Conservation (phyloP, 225 moss, liverwort and hornwort species). For the Ulota crispa region DNA sequence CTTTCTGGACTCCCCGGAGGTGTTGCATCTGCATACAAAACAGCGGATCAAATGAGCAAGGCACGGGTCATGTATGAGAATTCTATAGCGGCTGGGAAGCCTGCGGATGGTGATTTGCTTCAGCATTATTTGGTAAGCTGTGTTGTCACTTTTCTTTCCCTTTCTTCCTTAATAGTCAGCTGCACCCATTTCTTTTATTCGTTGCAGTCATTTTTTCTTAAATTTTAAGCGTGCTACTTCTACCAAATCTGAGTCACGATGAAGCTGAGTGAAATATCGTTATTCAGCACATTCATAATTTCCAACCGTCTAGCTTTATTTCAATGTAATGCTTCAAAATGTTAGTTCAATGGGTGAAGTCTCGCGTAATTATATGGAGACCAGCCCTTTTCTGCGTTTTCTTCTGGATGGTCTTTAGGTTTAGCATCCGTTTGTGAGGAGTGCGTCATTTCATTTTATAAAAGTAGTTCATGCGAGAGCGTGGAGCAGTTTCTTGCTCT, state of each 20-base stretch:
- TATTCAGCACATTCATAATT: neutral
- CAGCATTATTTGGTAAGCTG: conserved; percentile 77
- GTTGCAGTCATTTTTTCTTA: conserved; percentile 1
- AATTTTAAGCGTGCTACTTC: neutral
- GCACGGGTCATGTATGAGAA: conserved; percentile 71
- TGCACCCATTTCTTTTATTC: neutral
- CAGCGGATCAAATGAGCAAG: conserved; percentile 67
- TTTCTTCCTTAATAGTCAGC: neutral
- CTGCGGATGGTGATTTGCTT: conserved; percentile 69
- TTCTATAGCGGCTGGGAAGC: conserved; percentile 54
- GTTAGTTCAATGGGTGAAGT: neutral
- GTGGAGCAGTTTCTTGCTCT: conserved; percentile 12
- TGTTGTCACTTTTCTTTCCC: neutral
- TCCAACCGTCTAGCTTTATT: neutral
- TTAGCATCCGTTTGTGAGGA: neutral
- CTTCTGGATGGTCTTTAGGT: neutral
- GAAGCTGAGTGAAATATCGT: neutral
- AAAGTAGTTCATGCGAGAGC: conserved; percentile 1
- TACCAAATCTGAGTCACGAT: neutral
- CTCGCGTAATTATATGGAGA: neutral
- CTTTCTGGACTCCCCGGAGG: conserved; percentile 64
- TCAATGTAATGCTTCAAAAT: neutral
- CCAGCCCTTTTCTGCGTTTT: neutral
- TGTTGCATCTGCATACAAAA: conserved; percentile 68
- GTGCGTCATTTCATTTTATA: neutral